phyloP scores from a whole-genome alignment of 495 filamentous ascomycete genomes.

The Annulohypoxylon nitens region DNA sequence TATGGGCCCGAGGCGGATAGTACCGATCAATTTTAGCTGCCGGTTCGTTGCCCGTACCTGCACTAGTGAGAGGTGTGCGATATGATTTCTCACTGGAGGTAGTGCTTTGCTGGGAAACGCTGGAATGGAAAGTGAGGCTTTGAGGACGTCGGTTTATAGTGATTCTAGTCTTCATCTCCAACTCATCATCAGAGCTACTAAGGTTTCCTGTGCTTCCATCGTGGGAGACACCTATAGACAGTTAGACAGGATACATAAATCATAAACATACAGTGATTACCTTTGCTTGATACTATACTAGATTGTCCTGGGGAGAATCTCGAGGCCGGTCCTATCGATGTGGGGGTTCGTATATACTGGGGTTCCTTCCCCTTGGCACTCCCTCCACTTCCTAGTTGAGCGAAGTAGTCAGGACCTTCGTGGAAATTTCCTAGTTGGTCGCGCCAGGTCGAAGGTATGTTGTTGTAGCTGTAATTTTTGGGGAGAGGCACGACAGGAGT shows the following conservation, averaged over 20 bases:
- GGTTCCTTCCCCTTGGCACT: slow-evolving; percentile 45
- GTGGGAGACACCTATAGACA: slow-evolving; percentile 18
- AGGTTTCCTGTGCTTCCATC: slow-evolving; percentile 29
- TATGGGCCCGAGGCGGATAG: slow-evolving; percentile 48
- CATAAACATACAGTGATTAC: background rate
- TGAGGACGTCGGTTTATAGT: slow-evolving; percentile 20
- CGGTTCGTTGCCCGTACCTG: slow-evolving; percentile 33
- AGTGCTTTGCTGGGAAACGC: slow-evolving; percentile 22
- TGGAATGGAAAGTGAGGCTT: slow-evolving; percentile 21
- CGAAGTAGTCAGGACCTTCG: slow-evolving; percentile 35
- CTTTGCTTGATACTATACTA: slow-evolving; percentile 38
- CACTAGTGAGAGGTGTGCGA: slow-evolving; percentile 21
- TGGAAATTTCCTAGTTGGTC: slow-evolving; percentile 33
- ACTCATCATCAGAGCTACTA: slow-evolving; percentile 38
- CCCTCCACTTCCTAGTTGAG: slow-evolving; percentile 21
- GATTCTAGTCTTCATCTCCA: slow-evolving; percentile 30
- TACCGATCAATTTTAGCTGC: slow-evolving; percentile 37
- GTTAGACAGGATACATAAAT: slow-evolving; percentile 23
- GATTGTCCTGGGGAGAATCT: slow-evolving; percentile 27
- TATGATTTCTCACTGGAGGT: slow-evolving; percentile 28
- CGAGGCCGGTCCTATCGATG: slow-evolving; percentile 21
- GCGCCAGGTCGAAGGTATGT: slow-evolving; percentile 52
- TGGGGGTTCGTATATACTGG: slow-evolving; percentile 30
- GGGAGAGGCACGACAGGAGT: slow-evolving; percentile 58
- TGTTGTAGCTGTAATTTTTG: slow-evolving; percentile 58